Base-by-base conservation (phyloP, 2,329 filamentous ascomycete genomes). In the Peltaster fructicola region DNA sequence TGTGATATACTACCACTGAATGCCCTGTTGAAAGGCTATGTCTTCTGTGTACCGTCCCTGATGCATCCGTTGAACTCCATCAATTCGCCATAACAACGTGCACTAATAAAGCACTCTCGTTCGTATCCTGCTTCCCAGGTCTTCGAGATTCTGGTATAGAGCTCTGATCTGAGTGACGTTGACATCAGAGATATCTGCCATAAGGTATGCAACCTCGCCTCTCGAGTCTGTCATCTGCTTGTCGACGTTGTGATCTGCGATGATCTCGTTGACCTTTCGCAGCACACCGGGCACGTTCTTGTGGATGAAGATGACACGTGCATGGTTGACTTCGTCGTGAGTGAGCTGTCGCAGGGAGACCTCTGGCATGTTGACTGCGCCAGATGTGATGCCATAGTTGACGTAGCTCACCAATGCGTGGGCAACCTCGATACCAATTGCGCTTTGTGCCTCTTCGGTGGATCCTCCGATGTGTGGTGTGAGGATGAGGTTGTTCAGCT, bases 201-300 rank as follows among this genome's bases (percentile, higher is more conserved):
- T 93, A 34, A 98, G 62, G 50, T 98, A 98, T 11, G 88, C 88
- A 37, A 79, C 74, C 49, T 95, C 85, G 39, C 82, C 85, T 58
- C 75, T 76, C 55, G 78, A 91, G 52, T 95, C 88, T 24, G 80
- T 88, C 61, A 90, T 95, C 57, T 98, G 88, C 64, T 95, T 95
- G 59, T 93, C 85, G 40, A 98, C 84, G 52, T 98, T 98, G 61
- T 98, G 84, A 44, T 90, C 73, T 20, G 77, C 79, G 23, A 98
- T 65, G 34, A 95, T 81, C 45, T 88, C 79, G 61, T 98, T 98
- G 38, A 98, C 88, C 59, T 75, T 80, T 45, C 82, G 70, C 51
- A 98, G 62, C 34, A 98, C 88, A 62, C 88, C 88, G 23, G 88
- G 88, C 12, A 95, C 71, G 56, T 98, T 98, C 54, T 76, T 77